These are phyloP conservation scores for Rhizopogon rudus DNA, from an alignment of 768 basidiomycete species.

Conservation along the genomic window DNA sequence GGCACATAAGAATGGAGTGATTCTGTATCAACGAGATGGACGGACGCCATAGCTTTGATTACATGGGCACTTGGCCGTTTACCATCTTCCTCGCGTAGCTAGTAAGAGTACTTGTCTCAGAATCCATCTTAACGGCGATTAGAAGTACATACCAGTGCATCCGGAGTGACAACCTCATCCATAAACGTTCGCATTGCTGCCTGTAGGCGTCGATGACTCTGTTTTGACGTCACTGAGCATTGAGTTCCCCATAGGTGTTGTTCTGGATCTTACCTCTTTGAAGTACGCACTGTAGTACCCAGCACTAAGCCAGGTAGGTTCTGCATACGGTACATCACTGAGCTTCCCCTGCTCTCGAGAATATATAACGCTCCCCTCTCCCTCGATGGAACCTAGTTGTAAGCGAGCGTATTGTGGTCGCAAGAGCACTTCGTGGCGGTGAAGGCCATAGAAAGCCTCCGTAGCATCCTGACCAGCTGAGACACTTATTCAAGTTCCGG, in stretches of 20 bases:
- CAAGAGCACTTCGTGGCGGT: constrained; percentile 66
- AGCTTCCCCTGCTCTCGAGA: constrained; percentile 45
- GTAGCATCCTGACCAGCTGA: constrained; percentile 75
- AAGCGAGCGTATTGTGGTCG: constrained; percentile 62
- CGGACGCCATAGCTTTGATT: constrained; percentile 50
- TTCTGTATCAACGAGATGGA: not conserved
- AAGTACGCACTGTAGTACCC: constrained; percentile 74
- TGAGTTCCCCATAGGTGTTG: not conserved
- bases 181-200: constrained; percentile 50
- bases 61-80: constrained; percentile 51
- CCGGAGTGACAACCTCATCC: constrained; percentile 53
- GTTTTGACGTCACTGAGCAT: constrained; percentile 32
- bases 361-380: constrained; percentile 48
- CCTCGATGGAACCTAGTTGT: constrained; percentile 58
- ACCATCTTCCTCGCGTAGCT: constrained; percentile 50
- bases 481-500: not conserved
- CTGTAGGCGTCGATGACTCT: constrained; percentile 42
- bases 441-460: constrained; percentile 74
- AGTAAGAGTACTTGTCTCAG: constrained; percentile 11
- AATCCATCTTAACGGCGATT: constrained; percentile 1
- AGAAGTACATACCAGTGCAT: constrained; percentile 19
- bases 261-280: constrained; percentile 45
- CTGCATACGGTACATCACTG: constrained; percentile 72
- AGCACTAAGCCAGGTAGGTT: constrained; percentile 67
- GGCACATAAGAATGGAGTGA: not conserved